Conservation (phyloP, 306 rosid species). For the Rosa lucieae region DNA sequence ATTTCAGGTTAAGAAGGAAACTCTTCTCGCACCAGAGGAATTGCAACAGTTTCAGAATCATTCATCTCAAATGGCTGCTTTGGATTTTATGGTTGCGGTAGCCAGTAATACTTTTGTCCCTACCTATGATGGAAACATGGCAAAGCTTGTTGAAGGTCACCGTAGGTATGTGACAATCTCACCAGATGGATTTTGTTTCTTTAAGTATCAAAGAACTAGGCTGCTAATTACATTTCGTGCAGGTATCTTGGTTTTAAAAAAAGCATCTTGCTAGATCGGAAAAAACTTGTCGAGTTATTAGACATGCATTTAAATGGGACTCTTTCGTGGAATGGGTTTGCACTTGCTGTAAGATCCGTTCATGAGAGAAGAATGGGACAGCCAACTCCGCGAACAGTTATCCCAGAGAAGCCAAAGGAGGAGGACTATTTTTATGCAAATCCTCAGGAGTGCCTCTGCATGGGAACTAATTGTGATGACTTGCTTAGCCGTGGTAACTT, state of each 20-base stretch:
- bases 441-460: slow-evolving; percentile 82
- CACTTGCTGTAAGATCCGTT: slow-evolving; percentile 40
- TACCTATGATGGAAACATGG: slow-evolving; percentile 94
- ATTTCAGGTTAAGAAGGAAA: slow-evolving; percentile 78
- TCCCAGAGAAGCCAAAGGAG: slow-evolving; percentile 75
- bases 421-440: slow-evolving; percentile 92
- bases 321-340: slow-evolving; percentile 61
- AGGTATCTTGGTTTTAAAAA: slow-evolving; percentile 80
- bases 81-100: slow-evolving; percentile 88
- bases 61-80: slow-evolving; percentile 95
- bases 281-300: slow-evolving; percentile 56
- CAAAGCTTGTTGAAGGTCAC: slow-evolving; percentile 88
- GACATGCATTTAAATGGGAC: slow-evolving; percentile 83
- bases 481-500: slow-evolving; percentile 45
- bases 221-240: slow-evolving; percentile 29
- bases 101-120: slow-evolving; percentile 81
- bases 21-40: slow-evolving; percentile 61
- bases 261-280: slow-evolving; percentile 65
- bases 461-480: slow-evolving; percentile 52
- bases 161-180: slow-evolving; percentile 57
- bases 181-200: slow-evolving; percentile 1
- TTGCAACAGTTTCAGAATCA: slow-evolving; percentile 76
- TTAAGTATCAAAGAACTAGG: not conserved
- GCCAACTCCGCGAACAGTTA: slow-evolving; percentile 58
- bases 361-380: slow-evolving; percentile 71